Evolutionary conservation across 108 stramenopile species (phyloP).

Genomic region (Halocafeteria seosinensis): DNA sequence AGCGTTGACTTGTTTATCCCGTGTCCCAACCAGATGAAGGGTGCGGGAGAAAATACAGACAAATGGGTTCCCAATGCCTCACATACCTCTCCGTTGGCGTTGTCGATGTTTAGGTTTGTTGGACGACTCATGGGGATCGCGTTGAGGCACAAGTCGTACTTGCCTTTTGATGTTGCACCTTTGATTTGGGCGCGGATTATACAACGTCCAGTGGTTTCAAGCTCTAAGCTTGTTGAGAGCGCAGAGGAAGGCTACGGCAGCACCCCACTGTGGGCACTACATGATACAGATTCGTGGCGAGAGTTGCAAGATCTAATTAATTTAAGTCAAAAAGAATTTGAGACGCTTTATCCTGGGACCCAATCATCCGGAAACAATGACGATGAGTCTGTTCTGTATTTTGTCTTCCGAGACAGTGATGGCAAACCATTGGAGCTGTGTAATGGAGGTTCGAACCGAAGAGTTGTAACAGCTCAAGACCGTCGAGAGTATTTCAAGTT

Average conservation of each 20-base stretch:
- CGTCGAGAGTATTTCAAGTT: slow-evolving; percentile 3
- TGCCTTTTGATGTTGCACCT: slow-evolving; percentile 16
- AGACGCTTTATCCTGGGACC: slow-evolving; percentile 24
- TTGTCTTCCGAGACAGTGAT: background rate
- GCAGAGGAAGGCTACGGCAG: background rate
- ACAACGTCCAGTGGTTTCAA: background rate
- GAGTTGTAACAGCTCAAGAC: background rate
- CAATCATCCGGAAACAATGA: background rate
- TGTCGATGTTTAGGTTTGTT: slow-evolving; percentile 38
- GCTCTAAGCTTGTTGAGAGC: background rate
- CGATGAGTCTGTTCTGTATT: background rate
- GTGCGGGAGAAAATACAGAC: background rate
- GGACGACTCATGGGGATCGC: slow-evolving; percentile 45
- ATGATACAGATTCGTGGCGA: background rate
- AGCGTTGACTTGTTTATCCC: background rate
- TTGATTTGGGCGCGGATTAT: slow-evolving; percentile 18
- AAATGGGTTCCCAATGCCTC: background rate
- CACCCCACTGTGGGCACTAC: background rate
- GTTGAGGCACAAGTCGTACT: slow-evolving; percentile 20
- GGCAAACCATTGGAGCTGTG: slow-evolving; percentile 19
- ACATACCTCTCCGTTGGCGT: background rate
- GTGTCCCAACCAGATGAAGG: background rate
- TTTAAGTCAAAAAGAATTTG: slow-evolving; percentile 15
- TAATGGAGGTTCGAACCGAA: slow-evolving; percentile 2
- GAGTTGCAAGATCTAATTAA: background rate